Conservation (phyloP, 2,329 filamentous ascomycete genomes). For the Herpotrichia juniperi region DNA sequence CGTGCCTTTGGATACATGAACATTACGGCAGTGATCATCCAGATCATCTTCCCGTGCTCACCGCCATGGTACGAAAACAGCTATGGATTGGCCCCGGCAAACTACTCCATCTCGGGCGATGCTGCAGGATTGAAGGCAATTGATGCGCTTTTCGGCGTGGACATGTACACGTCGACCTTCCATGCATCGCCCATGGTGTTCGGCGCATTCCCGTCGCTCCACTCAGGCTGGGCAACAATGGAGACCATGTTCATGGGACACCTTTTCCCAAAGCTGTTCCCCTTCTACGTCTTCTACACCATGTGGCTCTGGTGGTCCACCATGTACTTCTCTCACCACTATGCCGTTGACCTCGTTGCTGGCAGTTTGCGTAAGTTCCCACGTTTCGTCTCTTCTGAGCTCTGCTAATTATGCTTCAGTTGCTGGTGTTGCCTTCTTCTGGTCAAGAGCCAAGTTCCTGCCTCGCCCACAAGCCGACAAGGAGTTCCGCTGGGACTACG, state of each 20-base stretch:
- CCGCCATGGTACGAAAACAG: conserved; percentile 97
- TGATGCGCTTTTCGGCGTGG: conserved; percentile 86
- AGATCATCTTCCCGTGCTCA: conserved; percentile 90
- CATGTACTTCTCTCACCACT: conserved; percentile 98
- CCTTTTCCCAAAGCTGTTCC: conserved; percentile 82
- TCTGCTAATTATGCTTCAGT: conserved; percentile 40
- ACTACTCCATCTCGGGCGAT: conserved; percentile 88
- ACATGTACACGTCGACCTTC: conserved; percentile 92
- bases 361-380: conserved; percentile 68
- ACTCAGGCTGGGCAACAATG: conserved; percentile 86
- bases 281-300: conserved; percentile 81
- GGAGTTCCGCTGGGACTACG: conserved; percentile 91
- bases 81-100: conserved; percentile 87
- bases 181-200: conserved; percentile 90
- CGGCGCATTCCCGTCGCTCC: conserved; percentile 91
- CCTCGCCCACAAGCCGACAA: conserved; percentile 85
- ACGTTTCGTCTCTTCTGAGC: background rate
- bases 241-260: conserved; percentile 93
- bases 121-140: conserved; percentile 88
- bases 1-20: conserved; percentile 93
- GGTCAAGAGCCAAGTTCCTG: conserved; percentile 78
- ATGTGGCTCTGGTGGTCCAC: conserved; percentile 98
- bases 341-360: conserved; percentile 89
- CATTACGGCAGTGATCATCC: conserved; percentile 83
- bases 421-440: conserved; percentile 80